These are phyloP conservation scores for Sarocladiaceae sp. DNA, from an alignment of 2,329 filamentous ascomycete genomes.

Conservation along the genomic window DNA sequence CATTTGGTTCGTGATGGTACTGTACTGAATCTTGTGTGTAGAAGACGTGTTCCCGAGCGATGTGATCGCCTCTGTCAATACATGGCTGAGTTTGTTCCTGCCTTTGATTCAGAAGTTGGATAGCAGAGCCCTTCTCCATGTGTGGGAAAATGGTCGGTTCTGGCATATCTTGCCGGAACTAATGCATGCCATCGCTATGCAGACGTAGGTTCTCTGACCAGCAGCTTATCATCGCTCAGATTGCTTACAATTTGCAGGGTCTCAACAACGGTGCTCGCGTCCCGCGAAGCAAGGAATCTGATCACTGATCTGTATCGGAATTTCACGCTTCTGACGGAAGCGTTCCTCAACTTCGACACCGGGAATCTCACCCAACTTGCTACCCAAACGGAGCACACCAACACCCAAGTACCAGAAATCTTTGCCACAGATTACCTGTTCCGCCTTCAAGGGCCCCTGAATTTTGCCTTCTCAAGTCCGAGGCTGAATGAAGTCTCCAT, in stretches of 20 bases:
- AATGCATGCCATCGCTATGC: slow-evolving; percentile 27
- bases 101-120: slow-evolving; percentile 25
- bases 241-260: slow-evolving; percentile 14
- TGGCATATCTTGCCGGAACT: slow-evolving; percentile 51
- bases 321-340: slow-evolving; percentile 47
- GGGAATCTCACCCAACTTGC: slow-evolving; percentile 23
- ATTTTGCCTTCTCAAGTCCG: neutral
- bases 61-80: neutral
- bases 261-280: neutral
- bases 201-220: slow-evolving; percentile 41
- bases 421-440: slow-evolving; percentile 36
- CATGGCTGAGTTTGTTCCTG: neutral
- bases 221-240: neutral
- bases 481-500: neutral
- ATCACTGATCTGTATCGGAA: slow-evolving; percentile 30
- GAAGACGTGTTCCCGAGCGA: neutral
- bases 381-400: slow-evolving; percentile 14
- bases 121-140: slow-evolving; percentile 18
- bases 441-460: slow-evolving; percentile 28
- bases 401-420: slow-evolving; percentile 17
- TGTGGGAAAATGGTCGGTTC: slow-evolving; percentile 26
- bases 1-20: slow-evolving; percentile 18
- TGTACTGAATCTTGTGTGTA: slow-evolving; percentile 12
- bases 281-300: slow-evolving; percentile 24
- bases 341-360: slow-evolving; percentile 48